Evolutionary conservation across 441 rosid species (phyloP).

Genomic region (Pelargonium myrrhifolium): DNA sequence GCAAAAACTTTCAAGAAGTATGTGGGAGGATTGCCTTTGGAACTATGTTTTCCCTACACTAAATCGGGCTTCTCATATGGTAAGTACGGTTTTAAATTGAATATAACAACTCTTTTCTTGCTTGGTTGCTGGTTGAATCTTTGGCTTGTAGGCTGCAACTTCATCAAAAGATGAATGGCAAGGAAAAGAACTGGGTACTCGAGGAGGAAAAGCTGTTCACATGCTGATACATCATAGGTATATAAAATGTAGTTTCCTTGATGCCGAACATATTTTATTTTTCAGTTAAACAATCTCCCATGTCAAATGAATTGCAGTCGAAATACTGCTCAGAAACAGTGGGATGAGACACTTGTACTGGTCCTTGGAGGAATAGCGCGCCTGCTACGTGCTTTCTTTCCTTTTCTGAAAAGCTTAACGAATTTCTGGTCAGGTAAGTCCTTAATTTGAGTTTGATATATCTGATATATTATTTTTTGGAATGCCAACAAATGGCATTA

Average conservation of each 20-base stretch:
- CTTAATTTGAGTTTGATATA: constrained; percentile 11
- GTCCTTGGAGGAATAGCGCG: constrained; percentile 97
- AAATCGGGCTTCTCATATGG: constrained; percentile 93
- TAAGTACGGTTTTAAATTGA: constrained; percentile 26
- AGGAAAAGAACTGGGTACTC: constrained; percentile 93
- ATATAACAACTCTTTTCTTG: constrained; percentile 13
- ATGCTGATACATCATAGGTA: constrained; percentile 99
- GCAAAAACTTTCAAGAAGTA: constrained; percentile 77
- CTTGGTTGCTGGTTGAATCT: constrained; percentile 17
- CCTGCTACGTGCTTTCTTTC: constrained; percentile 84
- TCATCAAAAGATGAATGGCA: constrained; percentile 99
- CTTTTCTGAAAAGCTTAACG: constrained; percentile 65
- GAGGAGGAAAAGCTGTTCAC: constrained; percentile 96
- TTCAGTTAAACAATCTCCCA: constrained; percentile 12
- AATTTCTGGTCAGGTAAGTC: constrained; percentile 88
- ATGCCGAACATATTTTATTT: background rate
- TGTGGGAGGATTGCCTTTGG: constrained; percentile 99
- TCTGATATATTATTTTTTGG: background rate
- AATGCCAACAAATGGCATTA: background rate
- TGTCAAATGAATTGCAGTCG: constrained; percentile 53
- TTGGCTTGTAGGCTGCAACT: constrained; percentile 71
- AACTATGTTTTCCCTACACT: constrained; percentile 88
- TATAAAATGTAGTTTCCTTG: constrained; percentile 16
- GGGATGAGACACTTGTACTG: constrained; percentile 98
- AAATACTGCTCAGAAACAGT: constrained; percentile 95